Evolutionary conservation across 345 rosid species (phyloP), one percentile per base, ranked within the genome.

Genomic region (Boechera divaricarpa): DNA sequence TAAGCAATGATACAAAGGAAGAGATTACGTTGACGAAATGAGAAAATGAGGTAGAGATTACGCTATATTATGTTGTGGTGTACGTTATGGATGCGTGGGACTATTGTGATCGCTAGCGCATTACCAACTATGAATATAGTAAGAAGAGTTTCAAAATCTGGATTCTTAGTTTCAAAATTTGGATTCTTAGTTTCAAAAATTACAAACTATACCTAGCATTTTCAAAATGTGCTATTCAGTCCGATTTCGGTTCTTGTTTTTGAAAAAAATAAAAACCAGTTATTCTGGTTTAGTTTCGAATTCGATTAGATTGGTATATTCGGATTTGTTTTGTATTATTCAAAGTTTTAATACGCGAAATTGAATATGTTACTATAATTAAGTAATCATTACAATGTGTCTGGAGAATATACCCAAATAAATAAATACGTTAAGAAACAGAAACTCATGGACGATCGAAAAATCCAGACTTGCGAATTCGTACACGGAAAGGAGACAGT

Each of bases 41-140:
- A 18, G 5, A 16, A 36, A 16, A 3, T 16, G 47, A 60, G 64
- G 13, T 48, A 12, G 51, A 36, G 36, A 11, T 38, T 26, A 24
- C 5, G 1, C 12, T 11, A 29, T 18, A 9, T 58, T 78, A 35
- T 66, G 78, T 56, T 78, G 84, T 82, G 88, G 74, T 70, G 70
- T 44, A 58, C 12, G 66, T 38, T 48, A 62, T 16, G 8, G 49
- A 5, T 80, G 81, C 97, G 97, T 91, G 92, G 97, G 71, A 33
- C 7, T 54, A 56, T 74, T 9, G 58, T 66, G 66, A 53, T 75
- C 90, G 28, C 81, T 67, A 74, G 77, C 63, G 15, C 32, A 44
- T 57, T 49, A 48, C 18, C 3, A 55, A 54, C 3, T 44, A 10
- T 13, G 11, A 42, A 56, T 56, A 13, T 15, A 3, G 3, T 10